These are phyloP conservation scores for Iberis amara DNA, from an alignment of 441 rosid species.

Conservation along the genomic window DNA sequence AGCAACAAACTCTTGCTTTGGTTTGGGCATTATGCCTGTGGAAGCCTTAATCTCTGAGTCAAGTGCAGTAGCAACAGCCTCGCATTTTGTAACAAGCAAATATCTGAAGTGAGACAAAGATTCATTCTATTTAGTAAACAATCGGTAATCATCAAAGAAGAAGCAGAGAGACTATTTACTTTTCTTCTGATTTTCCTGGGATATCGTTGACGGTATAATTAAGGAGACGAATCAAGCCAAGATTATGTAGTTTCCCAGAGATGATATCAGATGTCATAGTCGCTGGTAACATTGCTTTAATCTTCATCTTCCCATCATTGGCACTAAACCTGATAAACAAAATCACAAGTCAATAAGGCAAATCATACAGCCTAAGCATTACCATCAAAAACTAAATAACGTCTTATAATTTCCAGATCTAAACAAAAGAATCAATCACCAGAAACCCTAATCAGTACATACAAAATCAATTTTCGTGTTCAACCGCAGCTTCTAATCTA, in stretches of 20 bases:
- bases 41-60: slow-evolving; percentile 49
- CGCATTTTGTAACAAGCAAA: slow-evolving; percentile 68
- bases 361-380: no score
- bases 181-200: slow-evolving; percentile 53
- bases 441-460: slow-evolving; percentile 1
- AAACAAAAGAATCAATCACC: no score
- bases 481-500: not conserved
- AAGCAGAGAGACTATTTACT: slow-evolving; percentile 16
- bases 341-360: no score
- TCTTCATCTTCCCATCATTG: slow-evolving; percentile 59
- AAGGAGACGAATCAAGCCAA: slow-evolving; percentile 57
- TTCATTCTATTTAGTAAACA: not conserved
- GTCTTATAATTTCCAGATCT: no score
- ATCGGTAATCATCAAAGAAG: not conserved
- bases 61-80: slow-evolving; percentile 60
- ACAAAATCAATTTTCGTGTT: not conserved
- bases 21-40: slow-evolving; percentile 47
- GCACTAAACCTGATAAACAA: slow-evolving; percentile 76
- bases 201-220: slow-evolving; percentile 80
- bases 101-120: slow-evolving; percentile 43
- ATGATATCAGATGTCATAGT: slow-evolving; percentile 52
- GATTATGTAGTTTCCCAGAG: slow-evolving; percentile 63
- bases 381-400: not conserved
- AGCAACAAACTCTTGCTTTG: slow-evolving; percentile 56
- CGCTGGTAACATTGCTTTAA: slow-evolving; percentile 63